phyloP scores from a whole-genome alignment of 202 grass and related monocot species.

The Cymbopogon flexuosus region DNA sequence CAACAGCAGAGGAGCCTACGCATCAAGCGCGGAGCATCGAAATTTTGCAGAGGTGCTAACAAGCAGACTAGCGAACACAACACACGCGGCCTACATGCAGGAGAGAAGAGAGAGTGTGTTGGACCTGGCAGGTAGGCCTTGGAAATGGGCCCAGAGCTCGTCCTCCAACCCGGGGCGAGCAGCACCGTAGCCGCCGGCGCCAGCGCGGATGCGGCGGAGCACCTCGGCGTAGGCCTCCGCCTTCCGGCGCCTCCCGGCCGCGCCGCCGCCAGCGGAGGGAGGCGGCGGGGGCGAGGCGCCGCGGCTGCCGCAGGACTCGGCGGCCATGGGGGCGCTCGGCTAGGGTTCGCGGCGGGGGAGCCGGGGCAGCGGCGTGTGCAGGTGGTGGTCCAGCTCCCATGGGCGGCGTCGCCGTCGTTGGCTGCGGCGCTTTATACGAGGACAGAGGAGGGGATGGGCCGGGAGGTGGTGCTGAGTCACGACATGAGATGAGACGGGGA shows the following conservation, averaged over 20 bases:
- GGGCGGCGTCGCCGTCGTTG: slow-evolving; percentile 36
- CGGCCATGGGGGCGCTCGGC: slow-evolving; percentile 23
- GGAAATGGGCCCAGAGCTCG: slow-evolving; percentile 67
- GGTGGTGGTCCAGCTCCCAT: slow-evolving; percentile 29
- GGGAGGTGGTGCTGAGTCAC: slow-evolving; percentile 35
- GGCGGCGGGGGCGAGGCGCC: slow-evolving; percentile 37
- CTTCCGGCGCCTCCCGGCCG: slow-evolving; percentile 35
- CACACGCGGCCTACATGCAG: neutral
- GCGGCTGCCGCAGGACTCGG: slow-evolving; percentile 57
- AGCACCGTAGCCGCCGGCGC: slow-evolving; percentile 1
- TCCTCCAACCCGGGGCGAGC: slow-evolving; percentile 27
- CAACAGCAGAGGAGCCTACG: neutral
- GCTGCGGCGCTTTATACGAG: slow-evolving; percentile 44
- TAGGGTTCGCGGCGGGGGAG: slow-evolving; percentile 16
- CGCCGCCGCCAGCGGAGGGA: neutral
- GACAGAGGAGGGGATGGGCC: slow-evolving; percentile 12
- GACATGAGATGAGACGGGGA: slow-evolving; percentile 52
- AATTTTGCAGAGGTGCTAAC: slow-evolving; percentile 1
- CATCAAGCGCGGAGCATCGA: neutral
- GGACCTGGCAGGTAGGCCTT: slow-evolving; percentile 55
- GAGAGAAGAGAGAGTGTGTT: neutral
- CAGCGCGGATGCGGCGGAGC: slow-evolving; percentile 46
- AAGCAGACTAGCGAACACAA: neutral
- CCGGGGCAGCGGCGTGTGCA: neutral
- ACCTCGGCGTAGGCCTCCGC: slow-evolving; percentile 53